These are phyloP conservation scores for Jaenimonas drosophilae DNA, from an alignment of 208 protist species.

Conservation along the genomic window DNA sequence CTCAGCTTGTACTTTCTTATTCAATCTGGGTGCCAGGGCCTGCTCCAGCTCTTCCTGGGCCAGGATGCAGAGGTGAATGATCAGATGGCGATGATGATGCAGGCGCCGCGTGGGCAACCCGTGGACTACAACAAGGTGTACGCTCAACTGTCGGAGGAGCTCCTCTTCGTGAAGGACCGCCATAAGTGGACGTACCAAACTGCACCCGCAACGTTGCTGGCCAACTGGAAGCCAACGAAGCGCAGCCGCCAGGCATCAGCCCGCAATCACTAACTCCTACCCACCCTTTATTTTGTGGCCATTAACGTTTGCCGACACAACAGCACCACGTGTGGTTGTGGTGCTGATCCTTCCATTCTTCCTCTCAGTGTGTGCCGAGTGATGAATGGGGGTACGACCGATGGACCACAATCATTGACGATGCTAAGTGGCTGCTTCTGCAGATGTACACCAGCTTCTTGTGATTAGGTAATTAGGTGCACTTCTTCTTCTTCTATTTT, in stretches of 20 bases:
- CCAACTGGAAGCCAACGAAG: slow-evolving; percentile 26
- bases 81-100: slow-evolving; percentile 36
- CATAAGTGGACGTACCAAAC: slow-evolving; percentile 64
- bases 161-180: slow-evolving; percentile 56
- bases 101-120: slow-evolving; percentile 25
- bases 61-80: slow-evolving; percentile 41
- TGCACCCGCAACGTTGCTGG: slow-evolving; percentile 49
- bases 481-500: slow-evolving; percentile 12
- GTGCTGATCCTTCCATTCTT: background rate
- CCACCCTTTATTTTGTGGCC: background rate
- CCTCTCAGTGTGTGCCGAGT: too few relatives aligned
- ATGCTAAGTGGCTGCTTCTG: too few relatives aligned
- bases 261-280: background rate
- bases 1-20: slow-evolving; percentile 95
- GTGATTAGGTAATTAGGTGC: background rate
- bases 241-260: background rate
- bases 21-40: slow-evolving; percentile 90
- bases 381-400: too few relatives aligned
- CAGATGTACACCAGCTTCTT: background rate
- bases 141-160: slow-evolving; percentile 58
- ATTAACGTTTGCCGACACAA: background rate
- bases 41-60: slow-evolving; percentile 90
- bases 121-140: slow-evolving; percentile 78
- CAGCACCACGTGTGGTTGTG: background rate
- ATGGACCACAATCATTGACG: too few relatives aligned